Conservation (phyloP, 176 grass and related monocot species). For the Ensete glaucum region DNA sequence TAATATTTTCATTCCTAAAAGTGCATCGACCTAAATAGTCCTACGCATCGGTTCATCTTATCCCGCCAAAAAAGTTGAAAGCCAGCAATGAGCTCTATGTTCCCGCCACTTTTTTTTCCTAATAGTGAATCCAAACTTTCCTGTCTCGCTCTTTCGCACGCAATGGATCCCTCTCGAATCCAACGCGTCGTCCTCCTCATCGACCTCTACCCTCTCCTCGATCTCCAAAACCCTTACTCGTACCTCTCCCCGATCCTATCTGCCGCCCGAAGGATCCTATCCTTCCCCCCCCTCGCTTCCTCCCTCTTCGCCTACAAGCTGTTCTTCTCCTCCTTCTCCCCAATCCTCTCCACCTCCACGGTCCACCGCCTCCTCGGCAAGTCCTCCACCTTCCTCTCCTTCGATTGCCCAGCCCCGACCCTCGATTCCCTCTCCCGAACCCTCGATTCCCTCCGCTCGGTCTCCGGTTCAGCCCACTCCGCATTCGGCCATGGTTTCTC, state of each 20-base stretch:
- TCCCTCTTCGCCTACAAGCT: conserved; percentile 52
- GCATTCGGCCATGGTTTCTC: background rate
- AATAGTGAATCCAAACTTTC: no score
- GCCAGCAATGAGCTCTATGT: no score
- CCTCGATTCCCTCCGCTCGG: conserved; percentile 20
- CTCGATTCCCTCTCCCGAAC: conserved; percentile 34
- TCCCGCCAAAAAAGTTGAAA: no score
- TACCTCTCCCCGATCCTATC: conserved; percentile 27
- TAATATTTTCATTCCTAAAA: no score
- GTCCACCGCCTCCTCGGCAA: conserved; percentile 32
- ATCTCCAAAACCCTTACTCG: conserved; percentile 23
- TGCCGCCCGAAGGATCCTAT: conserved; percentile 25
- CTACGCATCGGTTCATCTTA: no score
- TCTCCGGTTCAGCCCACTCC: conserved; percentile 10
- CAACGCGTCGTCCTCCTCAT: conserved; percentile 57
- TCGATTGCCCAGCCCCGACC: conserved; percentile 41
- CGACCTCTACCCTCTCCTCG: conserved; percentile 41
- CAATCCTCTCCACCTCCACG: conserved; percentile 35
- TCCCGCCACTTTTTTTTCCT: no score
- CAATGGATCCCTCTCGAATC: conserved; percentile 19
- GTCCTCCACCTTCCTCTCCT: conserved; percentile 43
- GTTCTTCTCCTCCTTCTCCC: conserved; percentile 50
- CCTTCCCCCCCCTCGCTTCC: conserved; percentile 40
- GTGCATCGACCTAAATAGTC: no score
- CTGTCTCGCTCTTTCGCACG: background rate